A percentile compares a stretch with the other conserved stretches of the same genome.
These are phyloP conservation scores for Artemisia argyi DNA, from an alignment of 129 eudicot species.

Conservation along the genomic window DNA sequence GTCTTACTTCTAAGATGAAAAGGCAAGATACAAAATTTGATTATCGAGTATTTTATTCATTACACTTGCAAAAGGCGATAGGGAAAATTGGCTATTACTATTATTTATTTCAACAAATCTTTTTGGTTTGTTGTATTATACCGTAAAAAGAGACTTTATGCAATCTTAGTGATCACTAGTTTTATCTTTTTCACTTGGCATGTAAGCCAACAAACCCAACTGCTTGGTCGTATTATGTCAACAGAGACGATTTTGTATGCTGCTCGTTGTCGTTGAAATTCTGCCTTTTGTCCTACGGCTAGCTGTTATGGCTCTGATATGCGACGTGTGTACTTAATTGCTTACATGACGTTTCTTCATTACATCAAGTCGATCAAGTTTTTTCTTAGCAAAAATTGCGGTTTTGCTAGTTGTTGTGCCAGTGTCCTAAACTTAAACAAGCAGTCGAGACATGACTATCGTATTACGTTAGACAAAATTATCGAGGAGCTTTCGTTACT, in stretches of 20 bases:
- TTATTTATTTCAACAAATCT: not conserved
- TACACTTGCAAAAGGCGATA: not conserved
- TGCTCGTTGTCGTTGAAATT: not conserved
- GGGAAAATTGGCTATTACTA: not conserved
- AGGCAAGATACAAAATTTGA: not conserved
- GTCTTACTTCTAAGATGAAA: not conserved
- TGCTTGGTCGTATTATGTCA: not conserved
- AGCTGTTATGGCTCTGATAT: not conserved
- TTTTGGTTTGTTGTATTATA: conserved; percentile 4
- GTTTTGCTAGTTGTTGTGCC: not conserved
- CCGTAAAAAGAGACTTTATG: conserved; percentile 9
- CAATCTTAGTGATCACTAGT: not conserved
- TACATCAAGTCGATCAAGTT: not conserved
- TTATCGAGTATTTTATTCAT: not conserved
- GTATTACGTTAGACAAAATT: not conserved
- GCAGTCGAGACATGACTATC: not conserved
- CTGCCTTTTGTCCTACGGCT: not conserved
- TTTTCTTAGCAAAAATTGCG: not conserved
- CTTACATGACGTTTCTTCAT: not conserved
- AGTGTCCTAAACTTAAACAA: not conserved
- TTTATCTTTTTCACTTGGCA: not conserved
- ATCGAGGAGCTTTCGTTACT: not conserved
- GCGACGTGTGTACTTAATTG: not conserved
- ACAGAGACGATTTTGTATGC: not conserved
- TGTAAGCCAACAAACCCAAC: not conserved